Percentiles rank a stretch among this genome's conserved stretches.
phyloP scores from a whole-genome alignment of 495 filamentous ascomycete genomes.

The Cenococcum geophilum region DNA sequence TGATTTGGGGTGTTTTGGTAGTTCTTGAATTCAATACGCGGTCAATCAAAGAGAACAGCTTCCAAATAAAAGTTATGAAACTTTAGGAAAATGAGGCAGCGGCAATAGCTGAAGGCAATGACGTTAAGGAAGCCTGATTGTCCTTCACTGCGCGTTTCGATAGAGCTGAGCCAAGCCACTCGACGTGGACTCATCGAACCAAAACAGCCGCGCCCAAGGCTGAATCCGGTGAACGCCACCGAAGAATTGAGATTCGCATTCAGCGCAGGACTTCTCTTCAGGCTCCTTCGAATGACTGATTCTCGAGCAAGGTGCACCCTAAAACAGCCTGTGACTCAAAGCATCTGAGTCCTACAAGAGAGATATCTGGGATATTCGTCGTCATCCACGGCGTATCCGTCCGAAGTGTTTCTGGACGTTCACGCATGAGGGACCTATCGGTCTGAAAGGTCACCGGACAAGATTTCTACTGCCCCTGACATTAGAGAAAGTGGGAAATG shows the following conservation, averaged over 20 bases:
- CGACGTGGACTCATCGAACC: background rate
- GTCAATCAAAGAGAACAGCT: background rate
- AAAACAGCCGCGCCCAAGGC: background rate
- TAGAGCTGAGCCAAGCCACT: background rate
- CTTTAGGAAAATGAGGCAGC: too few species aligned
- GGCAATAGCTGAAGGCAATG: too few species aligned
- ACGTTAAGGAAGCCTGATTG: too few species aligned
- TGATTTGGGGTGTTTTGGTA: constrained; percentile 3
- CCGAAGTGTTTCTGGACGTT: background rate
- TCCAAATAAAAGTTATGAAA: too few species aligned
- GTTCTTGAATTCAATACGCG: background rate
- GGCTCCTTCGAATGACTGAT: background rate
- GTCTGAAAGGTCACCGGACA: constrained; percentile 1
- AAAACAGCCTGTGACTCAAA: constrained; percentile 1
- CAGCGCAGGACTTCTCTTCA: background rate
- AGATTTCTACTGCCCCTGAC: background rate
- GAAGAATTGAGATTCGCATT: background rate
- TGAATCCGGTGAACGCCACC: background rate
- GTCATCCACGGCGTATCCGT: background rate
- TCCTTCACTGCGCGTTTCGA: too few species aligned
- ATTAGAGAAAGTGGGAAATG: background rate
- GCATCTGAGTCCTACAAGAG: background rate
- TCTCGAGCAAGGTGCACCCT: background rate
- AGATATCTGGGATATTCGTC: background rate
- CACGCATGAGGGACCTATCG: background rate